These are phyloP conservation scores for Metschnikowia baotianmanensis DNA, from an alignment of 805 yeast species.

Conservation along the genomic window DNA sequence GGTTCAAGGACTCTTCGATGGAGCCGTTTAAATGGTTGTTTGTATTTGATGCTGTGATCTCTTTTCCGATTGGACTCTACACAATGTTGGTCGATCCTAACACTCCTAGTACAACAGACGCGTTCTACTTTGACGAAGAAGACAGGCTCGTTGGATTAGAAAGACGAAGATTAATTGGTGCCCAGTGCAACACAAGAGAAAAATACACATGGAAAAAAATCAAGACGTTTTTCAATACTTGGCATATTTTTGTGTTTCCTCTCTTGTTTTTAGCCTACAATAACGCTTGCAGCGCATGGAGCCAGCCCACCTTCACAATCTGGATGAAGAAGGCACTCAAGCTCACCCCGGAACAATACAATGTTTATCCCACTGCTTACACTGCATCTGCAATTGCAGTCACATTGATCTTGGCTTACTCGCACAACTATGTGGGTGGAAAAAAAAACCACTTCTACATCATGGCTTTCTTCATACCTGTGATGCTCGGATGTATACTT, in stretches of 20 bases:
- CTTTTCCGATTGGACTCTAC: conserved; percentile 32
- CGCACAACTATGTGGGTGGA: conserved; percentile 37
- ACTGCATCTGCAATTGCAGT: conserved; percentile 38
- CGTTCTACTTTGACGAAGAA: conserved; percentile 27
- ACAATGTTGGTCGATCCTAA: conserved; percentile 34
- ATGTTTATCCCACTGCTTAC: conserved; percentile 40
- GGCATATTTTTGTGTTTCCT: conserved; percentile 50
- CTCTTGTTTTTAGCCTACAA: conserved; percentile 37
- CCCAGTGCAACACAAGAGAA: conserved; percentile 38
- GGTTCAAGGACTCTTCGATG: conserved; percentile 22
- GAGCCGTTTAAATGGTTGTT: conserved; percentile 37
- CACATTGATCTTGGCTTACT: conserved; percentile 34
- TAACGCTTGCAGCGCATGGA: conserved; percentile 30
- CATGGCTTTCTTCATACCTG: conserved; percentile 34
- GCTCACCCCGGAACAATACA: conserved; percentile 33
- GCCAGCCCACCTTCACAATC: conserved; percentile 43
- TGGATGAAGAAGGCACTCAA: conserved; percentile 44
- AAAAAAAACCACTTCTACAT: conserved; percentile 36
- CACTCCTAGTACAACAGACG: conserved; percentile 35
- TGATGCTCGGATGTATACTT: conserved; percentile 42
- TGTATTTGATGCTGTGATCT: conserved; percentile 33
- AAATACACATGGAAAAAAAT: conserved; percentile 41
- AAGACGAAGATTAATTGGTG: conserved; percentile 34
- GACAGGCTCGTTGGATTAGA: conserved; percentile 43
- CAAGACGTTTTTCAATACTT: conserved; percentile 42